Evolutionary conservation across 2,329 filamentous ascomycete species (phyloP).

Genomic region (Geoglossum cookeanum): DNA sequence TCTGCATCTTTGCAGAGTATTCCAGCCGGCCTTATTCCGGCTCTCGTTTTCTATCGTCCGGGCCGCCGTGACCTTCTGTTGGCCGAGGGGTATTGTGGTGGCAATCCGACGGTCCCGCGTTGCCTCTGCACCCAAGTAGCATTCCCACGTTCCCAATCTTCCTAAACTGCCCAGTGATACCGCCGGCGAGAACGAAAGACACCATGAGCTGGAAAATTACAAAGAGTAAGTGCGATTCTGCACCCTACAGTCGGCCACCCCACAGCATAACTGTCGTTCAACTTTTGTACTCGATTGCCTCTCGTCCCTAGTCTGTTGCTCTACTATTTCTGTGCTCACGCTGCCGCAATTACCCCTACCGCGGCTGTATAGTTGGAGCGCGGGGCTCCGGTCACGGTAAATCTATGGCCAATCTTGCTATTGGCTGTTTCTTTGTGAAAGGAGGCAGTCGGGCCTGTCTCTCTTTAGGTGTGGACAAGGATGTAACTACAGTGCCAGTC

Average conservation of each 20-base stretch:
- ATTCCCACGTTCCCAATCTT: constrained; percentile 9
- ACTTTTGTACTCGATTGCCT: background rate
- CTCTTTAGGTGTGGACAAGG: background rate
- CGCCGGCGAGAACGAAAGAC: constrained; percentile 7
- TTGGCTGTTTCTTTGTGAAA: background rate
- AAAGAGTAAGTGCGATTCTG: constrained; percentile 41
- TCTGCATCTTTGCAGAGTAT: background rate
- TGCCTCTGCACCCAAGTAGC: background rate
- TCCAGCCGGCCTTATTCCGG: background rate
- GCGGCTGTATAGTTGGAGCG: background rate
- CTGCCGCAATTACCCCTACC: background rate
- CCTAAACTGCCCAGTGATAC: constrained; percentile 4
- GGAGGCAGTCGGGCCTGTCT: background rate
- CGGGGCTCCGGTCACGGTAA: background rate
- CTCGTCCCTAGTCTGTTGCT: no score
- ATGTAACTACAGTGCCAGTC: background rate
- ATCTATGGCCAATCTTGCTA: background rate
- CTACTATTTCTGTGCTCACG: background rate
- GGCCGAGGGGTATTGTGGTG: constrained; percentile 1
- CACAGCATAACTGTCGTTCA: background rate
- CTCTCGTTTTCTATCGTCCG: background rate
- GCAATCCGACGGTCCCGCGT: constrained; percentile 4
- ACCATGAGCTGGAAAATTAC: constrained; percentile 61
- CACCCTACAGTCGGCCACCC: background rate
- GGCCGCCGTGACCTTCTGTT: background rate